These are phyloP conservation scores for Amylocystis lapponica DNA, from an alignment of 768 basidiomycete genomes.

Conservation along the genomic window DNA sequence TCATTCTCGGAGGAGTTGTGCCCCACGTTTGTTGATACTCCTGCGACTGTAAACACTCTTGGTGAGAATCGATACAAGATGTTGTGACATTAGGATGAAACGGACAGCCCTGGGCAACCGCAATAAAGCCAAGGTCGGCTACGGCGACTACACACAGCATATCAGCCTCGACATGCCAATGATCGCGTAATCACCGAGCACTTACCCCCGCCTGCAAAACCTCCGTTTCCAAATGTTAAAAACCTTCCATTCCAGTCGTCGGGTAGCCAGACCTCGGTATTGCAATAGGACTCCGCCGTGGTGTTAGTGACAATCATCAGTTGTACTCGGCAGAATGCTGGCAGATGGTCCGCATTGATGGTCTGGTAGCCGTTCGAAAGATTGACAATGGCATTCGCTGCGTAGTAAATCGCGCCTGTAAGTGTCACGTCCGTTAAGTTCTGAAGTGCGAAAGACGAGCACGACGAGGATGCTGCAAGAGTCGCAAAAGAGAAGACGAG, in stretches of 20 bases:
- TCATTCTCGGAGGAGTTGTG: constrained; percentile 10
- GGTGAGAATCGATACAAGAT: background rate
- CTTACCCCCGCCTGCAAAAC: constrained; percentile 23
- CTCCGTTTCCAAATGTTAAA: constrained; percentile 24
- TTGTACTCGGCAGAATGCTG: constrained; percentile 21
- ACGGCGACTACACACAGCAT: constrained; percentile 12
- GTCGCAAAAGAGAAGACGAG: too few relatives aligned
- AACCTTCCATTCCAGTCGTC: constrained; percentile 25
- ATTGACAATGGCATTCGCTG: constrained; percentile 13
- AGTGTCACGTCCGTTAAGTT: constrained; percentile 3
- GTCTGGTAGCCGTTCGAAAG: constrained; percentile 14
- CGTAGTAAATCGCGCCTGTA: constrained; percentile 9
- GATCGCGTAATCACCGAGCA: background rate
- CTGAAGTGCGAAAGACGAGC: constrained; percentile 5
- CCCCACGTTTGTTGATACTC: constrained; percentile 20
- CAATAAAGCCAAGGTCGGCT: constrained; percentile 18
- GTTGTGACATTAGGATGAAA: background rate
- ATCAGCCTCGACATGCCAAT: background rate
- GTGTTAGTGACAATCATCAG: constrained; percentile 19
- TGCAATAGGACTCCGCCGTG: constrained; percentile 14
- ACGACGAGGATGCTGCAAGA: too few relatives aligned
- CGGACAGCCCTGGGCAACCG: constrained; percentile 20
- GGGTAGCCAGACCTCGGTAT: constrained; percentile 26
- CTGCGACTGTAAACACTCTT: constrained; percentile 12
- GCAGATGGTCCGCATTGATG: constrained; percentile 15